Evolutionary conservation across 2,329 filamentous ascomycete species (phyloP).

Genomic region (Pseudocercospora crystallina): DNA sequence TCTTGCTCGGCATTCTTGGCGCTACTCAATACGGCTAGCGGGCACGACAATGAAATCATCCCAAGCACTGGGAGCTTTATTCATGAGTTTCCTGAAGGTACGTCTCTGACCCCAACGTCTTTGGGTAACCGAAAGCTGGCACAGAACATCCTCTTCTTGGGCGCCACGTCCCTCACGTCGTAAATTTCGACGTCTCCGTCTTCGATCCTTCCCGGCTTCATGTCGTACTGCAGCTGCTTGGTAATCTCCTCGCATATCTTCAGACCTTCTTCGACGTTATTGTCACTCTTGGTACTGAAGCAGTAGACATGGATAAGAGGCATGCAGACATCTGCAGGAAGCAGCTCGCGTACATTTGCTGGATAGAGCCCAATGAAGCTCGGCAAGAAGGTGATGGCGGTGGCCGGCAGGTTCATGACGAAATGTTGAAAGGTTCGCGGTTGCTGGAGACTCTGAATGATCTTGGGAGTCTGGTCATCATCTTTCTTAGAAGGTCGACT

Average conservation of each 20-base stretch:
- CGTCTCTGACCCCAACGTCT: conserved; percentile 62
- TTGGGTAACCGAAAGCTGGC: conserved; percentile 83
- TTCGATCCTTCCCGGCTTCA: conserved; percentile 53
- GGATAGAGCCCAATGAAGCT: conserved; percentile 77
- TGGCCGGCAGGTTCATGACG: conserved; percentile 95
- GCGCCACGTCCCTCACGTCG: conserved; percentile 82
- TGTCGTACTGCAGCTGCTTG: conserved; percentile 57
- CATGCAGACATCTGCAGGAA: conserved; percentile 46
- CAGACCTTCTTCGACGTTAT: conserved; percentile 60
- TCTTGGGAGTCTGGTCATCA: conserved; percentile 27
- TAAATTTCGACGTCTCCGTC: conserved; percentile 58
- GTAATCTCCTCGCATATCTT: conserved; percentile 68
- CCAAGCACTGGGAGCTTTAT: too few species aligned
- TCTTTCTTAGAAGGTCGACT: conserved; percentile 36
- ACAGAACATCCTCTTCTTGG: conserved; percentile 95
- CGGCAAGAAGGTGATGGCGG: conserved; percentile 79
- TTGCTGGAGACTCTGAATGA: conserved; percentile 47
- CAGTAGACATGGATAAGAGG: conserved; percentile 93
- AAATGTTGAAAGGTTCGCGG: conserved; percentile 85
- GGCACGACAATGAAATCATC: background rate
- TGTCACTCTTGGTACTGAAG: conserved; percentile 80
- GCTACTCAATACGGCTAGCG: background rate
- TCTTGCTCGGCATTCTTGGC: too few species aligned
- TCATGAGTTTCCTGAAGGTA: background rate
- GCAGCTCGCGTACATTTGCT: conserved; percentile 21